phyloP scores from a whole-genome alignment of 306 rosid genomes.

The Quercus glauca region DNA sequence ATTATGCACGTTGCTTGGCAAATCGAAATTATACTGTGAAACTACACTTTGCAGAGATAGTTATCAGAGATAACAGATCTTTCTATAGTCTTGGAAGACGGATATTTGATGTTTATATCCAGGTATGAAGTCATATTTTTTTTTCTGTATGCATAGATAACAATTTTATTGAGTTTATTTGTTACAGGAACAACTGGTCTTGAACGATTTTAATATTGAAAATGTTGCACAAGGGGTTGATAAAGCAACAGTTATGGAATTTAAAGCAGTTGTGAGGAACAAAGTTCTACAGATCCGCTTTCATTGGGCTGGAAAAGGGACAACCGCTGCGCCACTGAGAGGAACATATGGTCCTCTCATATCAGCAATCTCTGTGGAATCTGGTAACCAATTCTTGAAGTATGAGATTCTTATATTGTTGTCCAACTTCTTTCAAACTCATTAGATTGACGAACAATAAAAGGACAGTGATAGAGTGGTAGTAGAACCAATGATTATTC shows the following conservation, averaged over 20 bases:
- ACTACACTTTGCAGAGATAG: slow-evolving; percentile 58
- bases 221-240: slow-evolving; percentile 35
- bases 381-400: slow-evolving; percentile 33
- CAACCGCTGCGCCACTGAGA: slow-evolving; percentile 36
- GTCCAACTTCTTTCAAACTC: neutral
- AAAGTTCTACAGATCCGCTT: slow-evolving; percentile 47
- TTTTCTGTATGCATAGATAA: slow-evolving; percentile 1
- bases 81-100: slow-evolving; percentile 57
- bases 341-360: slow-evolving; percentile 69
- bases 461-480: neutral
- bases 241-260: slow-evolving; percentile 26
- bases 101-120: slow-evolving; percentile 57
- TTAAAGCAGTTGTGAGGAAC: slow-evolving; percentile 34
- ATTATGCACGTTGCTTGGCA: slow-evolving; percentile 59
- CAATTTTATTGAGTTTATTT: slow-evolving; percentile 12
- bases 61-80: slow-evolving; percentile 43
- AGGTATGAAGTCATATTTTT: slow-evolving; percentile 37
- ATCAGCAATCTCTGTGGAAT: slow-evolving; percentile 58
- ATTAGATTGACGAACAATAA: neutral
- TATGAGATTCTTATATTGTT: neutral
- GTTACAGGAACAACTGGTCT: slow-evolving; percentile 37
- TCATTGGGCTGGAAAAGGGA: slow-evolving; percentile 75
- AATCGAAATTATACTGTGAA: slow-evolving; percentile 58
- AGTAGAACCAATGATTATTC: too few species aligned
- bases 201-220: slow-evolving; percentile 52